Evolutionary conservation across 2,329 filamentous ascomycete species (phyloP), one percentile per base, ranked within the genome.

Genomic region (Paecilomyces niveus): DNA sequence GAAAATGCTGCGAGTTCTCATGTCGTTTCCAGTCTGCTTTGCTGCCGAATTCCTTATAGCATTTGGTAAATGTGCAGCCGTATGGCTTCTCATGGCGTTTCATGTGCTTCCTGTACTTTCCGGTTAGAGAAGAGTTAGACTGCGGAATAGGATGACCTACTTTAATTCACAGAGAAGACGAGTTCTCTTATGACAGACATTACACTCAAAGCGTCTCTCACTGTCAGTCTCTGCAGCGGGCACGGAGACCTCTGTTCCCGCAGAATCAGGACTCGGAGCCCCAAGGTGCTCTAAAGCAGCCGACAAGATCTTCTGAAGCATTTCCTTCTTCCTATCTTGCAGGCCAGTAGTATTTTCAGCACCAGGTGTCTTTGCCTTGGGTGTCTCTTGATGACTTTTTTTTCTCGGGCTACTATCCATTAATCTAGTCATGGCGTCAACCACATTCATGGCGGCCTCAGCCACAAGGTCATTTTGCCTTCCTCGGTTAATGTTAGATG

Each of bases 11-110:
- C 15, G 83, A 85, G 63, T 85, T 88, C 68, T 97, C 93, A 67
- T 97, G 92, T 1, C 92, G 85, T 70, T 95, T 96, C 92, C 86
- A 97, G 72, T 97, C 92, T 59, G 91, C 92, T 70, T 96, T 96
- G 72, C 89, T 92, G n/a, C 92, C 92, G 64, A 96, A 96, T 0
- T 70, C 79, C 68, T 90, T 92, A 54, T 75, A 72, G 67, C 92
- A 96, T 31, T 76, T 74, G 8, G 79, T 73, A 62, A 86, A 89
- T 0, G 91, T 96, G 72, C 92, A 97, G 11, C 86, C 86, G 62
- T 93, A 96, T 0, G 91, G 92, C 63, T 85, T 86, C 7, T 84
- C 81, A 70, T 97, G 92, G 1, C 92, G 85, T 69, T 91, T 93
- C 71, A 84, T 79, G 70, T 96, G 92, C 72, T 97, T 97, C 63